These are phyloP conservation scores for Colletotrichum orbiculare DNA, from an alignment of 2,329 filamentous ascomycete genomes.

Conservation along the genomic window DNA sequence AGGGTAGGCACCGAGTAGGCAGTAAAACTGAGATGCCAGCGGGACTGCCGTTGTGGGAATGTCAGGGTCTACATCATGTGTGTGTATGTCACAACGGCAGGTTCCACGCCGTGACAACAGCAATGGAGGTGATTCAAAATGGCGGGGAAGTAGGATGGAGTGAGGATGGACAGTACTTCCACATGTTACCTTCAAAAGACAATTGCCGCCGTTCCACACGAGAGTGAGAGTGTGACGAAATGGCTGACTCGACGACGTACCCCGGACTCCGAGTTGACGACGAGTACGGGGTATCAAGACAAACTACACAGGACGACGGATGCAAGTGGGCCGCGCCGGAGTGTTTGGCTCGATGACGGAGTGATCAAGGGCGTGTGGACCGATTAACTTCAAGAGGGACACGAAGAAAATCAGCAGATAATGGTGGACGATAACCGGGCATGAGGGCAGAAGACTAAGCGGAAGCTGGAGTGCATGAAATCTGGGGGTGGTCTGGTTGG, in stretches of 20 bases:
- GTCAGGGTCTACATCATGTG: too few species aligned
- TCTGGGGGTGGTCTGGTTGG: slow-evolving; percentile 16
- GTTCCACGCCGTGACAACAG: too few species aligned
- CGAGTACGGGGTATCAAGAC: neutral
- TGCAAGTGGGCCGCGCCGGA: slow-evolving; percentile 6
- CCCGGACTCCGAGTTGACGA: slow-evolving; percentile 26
- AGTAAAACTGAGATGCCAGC: too few species aligned
- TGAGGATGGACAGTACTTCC: too few species aligned
- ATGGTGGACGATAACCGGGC: neutral
- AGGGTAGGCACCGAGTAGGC: too few species aligned
- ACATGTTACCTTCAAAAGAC: too few species aligned
- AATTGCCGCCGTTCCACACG: too few species aligned
- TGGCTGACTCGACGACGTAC: slow-evolving; percentile 6
- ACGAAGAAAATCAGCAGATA: neutral
- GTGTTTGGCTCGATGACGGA: slow-evolving; percentile 15
- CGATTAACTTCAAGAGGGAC: slow-evolving; percentile 20
- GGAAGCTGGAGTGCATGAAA: slow-evolving; percentile 24
- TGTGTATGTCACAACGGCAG: too few species aligned
- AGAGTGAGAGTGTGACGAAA: too few species aligned
- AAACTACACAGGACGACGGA: neutral
- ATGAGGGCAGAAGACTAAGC: neutral
- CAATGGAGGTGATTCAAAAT: too few species aligned
- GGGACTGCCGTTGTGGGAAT: too few species aligned
- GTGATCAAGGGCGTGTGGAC: slow-evolving; percentile 3
- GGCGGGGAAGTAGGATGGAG: too few species aligned